Percentiles rank a stretch among this genome's conserved stretches.
Evolutionary conservation across 2,329 filamentous ascomycete genomes (phyloP).

Genomic region (Sclerotinia trifoliorum): DNA sequence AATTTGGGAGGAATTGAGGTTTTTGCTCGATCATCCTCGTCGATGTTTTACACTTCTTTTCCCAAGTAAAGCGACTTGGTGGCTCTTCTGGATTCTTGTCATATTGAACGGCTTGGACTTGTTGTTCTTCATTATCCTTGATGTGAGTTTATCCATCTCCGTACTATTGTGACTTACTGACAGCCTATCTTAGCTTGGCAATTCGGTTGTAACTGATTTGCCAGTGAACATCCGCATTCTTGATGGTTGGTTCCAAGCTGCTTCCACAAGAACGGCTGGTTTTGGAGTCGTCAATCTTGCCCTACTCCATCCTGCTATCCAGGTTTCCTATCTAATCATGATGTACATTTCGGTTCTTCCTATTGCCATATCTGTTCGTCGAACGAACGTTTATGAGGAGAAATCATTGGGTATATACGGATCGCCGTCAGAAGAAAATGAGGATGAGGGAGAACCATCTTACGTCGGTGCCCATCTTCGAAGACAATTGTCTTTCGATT

Average conservation of each 20-base stretch:
- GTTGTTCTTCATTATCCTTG: constrained; percentile 87
- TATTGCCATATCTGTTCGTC: constrained; percentile 89
- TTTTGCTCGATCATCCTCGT: constrained; percentile 89
- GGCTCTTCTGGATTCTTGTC: constrained; percentile 85
- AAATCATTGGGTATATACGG: constrained; percentile 75
- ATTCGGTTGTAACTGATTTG: constrained; percentile 63
- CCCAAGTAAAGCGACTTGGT: constrained; percentile 88
- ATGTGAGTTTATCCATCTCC: constrained; percentile 55
- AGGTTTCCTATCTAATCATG: constrained; percentile 95
- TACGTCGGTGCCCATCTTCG: constrained; percentile 92
- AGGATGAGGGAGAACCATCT: constrained; percentile 60
- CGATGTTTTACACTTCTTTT: constrained; percentile 96
- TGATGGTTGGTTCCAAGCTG: constrained; percentile 86
- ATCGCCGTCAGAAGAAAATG: constrained; percentile 47
- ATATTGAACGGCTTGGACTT: constrained; percentile 81
- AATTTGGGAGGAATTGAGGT: constrained; percentile 85
- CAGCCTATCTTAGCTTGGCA: constrained; percentile 58
- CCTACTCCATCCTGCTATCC: constrained; percentile 81
- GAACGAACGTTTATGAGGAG: constrained; percentile 96
- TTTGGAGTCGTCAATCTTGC: constrained; percentile 80
- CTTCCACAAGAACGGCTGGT: constrained; percentile 85
- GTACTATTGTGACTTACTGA: constrained; percentile 23
- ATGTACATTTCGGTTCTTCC: constrained; percentile 99
- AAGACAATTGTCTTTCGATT: constrained; percentile 89
- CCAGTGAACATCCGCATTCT: constrained; percentile 74